Conservation (phyloP, 2,329 filamentous ascomycete genomes). For the Fonsecaea monophora region DNA sequence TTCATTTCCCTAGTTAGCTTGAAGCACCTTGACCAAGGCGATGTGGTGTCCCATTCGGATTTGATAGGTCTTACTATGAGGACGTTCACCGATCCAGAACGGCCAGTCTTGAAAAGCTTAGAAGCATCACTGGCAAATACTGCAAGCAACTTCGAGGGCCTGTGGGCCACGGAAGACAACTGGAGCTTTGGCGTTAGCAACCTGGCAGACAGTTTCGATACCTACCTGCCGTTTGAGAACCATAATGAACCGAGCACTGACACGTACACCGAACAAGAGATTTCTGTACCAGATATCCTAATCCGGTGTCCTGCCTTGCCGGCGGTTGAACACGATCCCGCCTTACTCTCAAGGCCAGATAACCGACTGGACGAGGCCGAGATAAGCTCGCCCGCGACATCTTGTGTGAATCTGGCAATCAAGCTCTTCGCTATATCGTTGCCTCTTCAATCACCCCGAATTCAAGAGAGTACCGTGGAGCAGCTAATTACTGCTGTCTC, state of each 20-base stretch:
- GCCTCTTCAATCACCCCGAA: slow-evolving; percentile 84
- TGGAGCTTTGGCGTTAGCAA: slow-evolving; percentile 93
- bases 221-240: slow-evolving; percentile 65
- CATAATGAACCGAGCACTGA: slow-evolving; percentile 45
- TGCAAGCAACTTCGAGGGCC: slow-evolving; percentile 85
- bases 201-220: slow-evolving; percentile 76
- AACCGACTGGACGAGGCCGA: slow-evolving; percentile 21
- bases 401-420: slow-evolving; percentile 93
- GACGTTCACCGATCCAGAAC: slow-evolving; percentile 90
- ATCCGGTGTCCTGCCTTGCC: slow-evolving; percentile 34
- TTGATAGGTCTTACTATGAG: slow-evolving; percentile 87
- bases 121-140: slow-evolving; percentile 92
- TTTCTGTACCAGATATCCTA: slow-evolving; percentile 37
- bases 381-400: slow-evolving; percentile 74
- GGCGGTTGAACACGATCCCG: slow-evolving; percentile 69
- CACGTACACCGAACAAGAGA: slow-evolving; percentile 41
- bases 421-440: slow-evolving; percentile 91
- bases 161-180: slow-evolving; percentile 96
- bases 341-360: slow-evolving; percentile 32
- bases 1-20: slow-evolving; percentile 90
- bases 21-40: slow-evolving; percentile 81
- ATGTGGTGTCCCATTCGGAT: slow-evolving; percentile 88
- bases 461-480: slow-evolving; percentile 95
- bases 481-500: slow-evolving; percentile 85
- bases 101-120: slow-evolving; percentile 76